Evolutionary conservation across 169 alveolate species (phyloP).

Genomic region (Plasmodium sp.): DNA sequence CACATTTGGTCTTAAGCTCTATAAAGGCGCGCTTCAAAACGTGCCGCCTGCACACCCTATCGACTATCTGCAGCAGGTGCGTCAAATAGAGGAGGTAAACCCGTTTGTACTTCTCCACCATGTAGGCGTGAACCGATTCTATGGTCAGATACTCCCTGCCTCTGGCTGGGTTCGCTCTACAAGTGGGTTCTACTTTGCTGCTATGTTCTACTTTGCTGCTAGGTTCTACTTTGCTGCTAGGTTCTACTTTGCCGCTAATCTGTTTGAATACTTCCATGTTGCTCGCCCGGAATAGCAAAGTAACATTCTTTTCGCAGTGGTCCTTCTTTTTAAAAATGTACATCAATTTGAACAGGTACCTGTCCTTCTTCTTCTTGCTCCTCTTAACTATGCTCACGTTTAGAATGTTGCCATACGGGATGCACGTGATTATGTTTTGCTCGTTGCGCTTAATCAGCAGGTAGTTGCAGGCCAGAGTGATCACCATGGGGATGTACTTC

Average conservation of each 20-base stretch:
- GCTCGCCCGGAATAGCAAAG: slow-evolving; percentile 22
- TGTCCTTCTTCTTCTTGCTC: slow-evolving; percentile 14
- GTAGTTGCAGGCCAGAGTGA: slow-evolving; percentile 40
- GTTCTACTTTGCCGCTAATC: not conserved
- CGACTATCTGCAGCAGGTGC: slow-evolving; percentile 21
- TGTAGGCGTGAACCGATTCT: slow-evolving; percentile 41
- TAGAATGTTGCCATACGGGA: slow-evolving; percentile 24
- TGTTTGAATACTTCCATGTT: slow-evolving; percentile 16
- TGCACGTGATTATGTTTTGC: slow-evolving; percentile 40
- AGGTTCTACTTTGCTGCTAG: not conserved
- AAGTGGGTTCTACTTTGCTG: slow-evolving; percentile 6
- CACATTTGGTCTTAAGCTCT: not conserved
- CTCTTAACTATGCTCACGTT: slow-evolving; percentile 29
- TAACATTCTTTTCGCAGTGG: slow-evolving; percentile 22
- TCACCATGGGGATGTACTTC: slow-evolving; percentile 9
- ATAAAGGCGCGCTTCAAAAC: not conserved
- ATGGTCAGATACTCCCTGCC: slow-evolving; percentile 17
- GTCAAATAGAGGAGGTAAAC: slow-evolving; percentile 16
- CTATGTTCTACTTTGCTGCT: not conserved
- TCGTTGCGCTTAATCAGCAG: slow-evolving; percentile 41
- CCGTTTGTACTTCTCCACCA: slow-evolving; percentile 30
- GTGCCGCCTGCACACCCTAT: not conserved
- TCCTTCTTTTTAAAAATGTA: slow-evolving; percentile 52
- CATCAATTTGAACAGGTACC: slow-evolving; percentile 25
- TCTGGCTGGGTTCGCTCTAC: not conserved